Evolutionary conservation across 805 yeast species (phyloP).

Genomic region (Clavispora vitiphila): DNA sequence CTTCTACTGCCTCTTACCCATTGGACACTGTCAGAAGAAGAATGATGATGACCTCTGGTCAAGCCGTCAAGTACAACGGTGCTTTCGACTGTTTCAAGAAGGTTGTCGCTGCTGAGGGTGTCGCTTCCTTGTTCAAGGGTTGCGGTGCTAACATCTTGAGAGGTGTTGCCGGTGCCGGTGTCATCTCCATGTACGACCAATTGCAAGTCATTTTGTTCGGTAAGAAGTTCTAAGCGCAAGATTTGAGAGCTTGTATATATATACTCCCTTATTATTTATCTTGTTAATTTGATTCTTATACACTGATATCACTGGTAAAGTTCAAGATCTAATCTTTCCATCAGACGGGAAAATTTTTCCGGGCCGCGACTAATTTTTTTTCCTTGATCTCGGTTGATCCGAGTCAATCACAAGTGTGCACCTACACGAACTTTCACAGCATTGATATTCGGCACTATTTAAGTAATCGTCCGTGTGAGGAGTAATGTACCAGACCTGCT

Average conservation of each 20-base stretch:
- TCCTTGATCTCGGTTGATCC: neutral
- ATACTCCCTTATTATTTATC: constrained; percentile 13
- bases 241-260: constrained; percentile 15
- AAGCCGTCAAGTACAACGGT: constrained; percentile 94
- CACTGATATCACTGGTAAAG: neutral
- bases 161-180: constrained; percentile 99
- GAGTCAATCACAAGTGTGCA: neutral
- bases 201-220: constrained; percentile 92
- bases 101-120: constrained; percentile 96
- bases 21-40: constrained; percentile 99
- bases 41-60: constrained; percentile 99
- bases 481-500: neutral
- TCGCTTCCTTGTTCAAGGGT: constrained; percentile 92
- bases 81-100: constrained; percentile 89
- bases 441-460: neutral
- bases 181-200: constrained; percentile 96
- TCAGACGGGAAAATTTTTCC: too few relatives aligned
- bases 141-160: constrained; percentile 99
- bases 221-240: constrained; percentile 63
- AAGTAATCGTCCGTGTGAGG: neutral
- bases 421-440: neutral
- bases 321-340: too few relatives aligned
- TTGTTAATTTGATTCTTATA: constrained; percentile 8
- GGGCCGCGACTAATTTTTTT: too few relatives aligned
- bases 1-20: constrained; percentile 98